These are phyloP conservation scores for Nadsonia starkeyi-henricii DNA, from an alignment of 1,139 yeast genomes.

Conservation along the genomic window DNA sequence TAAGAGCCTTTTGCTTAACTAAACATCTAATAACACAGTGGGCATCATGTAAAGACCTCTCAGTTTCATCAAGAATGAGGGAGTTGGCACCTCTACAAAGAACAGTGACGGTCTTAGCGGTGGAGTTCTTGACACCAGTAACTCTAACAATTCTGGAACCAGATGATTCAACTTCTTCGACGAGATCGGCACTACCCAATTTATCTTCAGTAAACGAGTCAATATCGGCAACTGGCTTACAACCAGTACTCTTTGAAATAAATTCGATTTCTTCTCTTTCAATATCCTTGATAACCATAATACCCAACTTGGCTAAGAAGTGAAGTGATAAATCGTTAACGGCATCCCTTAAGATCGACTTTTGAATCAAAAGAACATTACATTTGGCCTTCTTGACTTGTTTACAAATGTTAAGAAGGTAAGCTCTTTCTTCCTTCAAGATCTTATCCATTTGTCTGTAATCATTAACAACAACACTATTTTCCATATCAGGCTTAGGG, in stretches of 20 bases:
- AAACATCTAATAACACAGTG: constrained; percentile 91
- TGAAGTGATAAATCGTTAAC: constrained; percentile 93
- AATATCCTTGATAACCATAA: constrained; percentile 87
- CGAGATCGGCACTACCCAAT: constrained; percentile 78
- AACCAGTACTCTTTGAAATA: constrained; percentile 78
- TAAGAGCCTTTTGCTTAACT: constrained; percentile 84
- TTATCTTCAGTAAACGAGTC: constrained; percentile 88
- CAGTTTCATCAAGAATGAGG: constrained; percentile 86
- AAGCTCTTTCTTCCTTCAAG: constrained; percentile 92
- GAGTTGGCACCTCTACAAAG: constrained; percentile 91
- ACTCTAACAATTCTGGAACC: constrained; percentile 88
- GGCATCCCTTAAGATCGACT: constrained; percentile 91
- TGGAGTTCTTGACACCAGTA: constrained; percentile 57
- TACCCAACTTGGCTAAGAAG: constrained; percentile 81
- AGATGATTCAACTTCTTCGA: constrained; percentile 83
- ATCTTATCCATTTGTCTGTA: constrained; percentile 98
- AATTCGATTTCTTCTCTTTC: constrained; percentile 96
- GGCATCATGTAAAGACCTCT: constrained; percentile 93
- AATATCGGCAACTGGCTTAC: constrained; percentile 92
- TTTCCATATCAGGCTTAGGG: constrained; percentile 98
- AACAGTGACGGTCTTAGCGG: constrained; percentile 55
- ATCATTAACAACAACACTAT: constrained; percentile 91
- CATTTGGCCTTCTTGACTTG: constrained; percentile 94
- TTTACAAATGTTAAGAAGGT: constrained; percentile 84
- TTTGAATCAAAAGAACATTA: constrained; percentile 85